Percentiles rank a stretch among this genome's conserved stretches.
phyloP scores from a whole-genome alignment of 2,329 filamentous ascomycete genomes.

The Bipolaris bicolor region DNA sequence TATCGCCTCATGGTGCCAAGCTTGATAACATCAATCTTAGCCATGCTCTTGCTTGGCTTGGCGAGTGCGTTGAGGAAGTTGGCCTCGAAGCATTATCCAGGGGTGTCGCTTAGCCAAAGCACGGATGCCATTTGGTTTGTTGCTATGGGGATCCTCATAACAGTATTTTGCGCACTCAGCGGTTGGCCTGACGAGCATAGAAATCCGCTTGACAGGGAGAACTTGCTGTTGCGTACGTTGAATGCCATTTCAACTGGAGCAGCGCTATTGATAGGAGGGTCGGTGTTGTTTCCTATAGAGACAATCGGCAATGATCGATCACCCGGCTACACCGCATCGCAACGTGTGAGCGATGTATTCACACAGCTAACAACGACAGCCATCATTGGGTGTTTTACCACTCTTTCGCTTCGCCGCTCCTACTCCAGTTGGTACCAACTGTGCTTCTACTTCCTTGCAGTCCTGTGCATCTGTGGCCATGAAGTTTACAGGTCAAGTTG shows the following conservation, averaged over 20 bases:
- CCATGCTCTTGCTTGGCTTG: conserved; percentile 30
- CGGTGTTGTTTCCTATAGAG: conserved; percentile 24
- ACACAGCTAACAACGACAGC: conserved; percentile 19
- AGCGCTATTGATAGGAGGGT: conserved; percentile 24
- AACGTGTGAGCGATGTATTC: conserved; percentile 11
- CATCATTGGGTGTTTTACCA: conserved; percentile 21
- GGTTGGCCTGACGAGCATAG: conserved; percentile 9
- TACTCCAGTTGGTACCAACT: conserved; percentile 27
- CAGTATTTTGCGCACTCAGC: conserved; percentile 10
- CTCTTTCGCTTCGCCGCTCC: conserved; percentile 27
- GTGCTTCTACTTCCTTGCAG: conserved; percentile 23
- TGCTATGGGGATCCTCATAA: conserved; percentile 12
- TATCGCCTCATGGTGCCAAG: conserved; percentile 34
- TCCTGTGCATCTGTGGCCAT: conserved; percentile 14
- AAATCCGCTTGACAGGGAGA: conserved; percentile 12
- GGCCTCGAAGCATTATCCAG: conserved; percentile 13
- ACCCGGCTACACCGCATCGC: neutral
- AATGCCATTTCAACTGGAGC: conserved; percentile 23
- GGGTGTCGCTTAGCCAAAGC: neutral
- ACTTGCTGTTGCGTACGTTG: conserved; percentile 17
- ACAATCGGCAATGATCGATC: neutral
- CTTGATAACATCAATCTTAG: conserved; percentile 29
- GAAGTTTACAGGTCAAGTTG: conserved; percentile 3
- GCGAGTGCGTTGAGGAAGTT: conserved; percentile 24
- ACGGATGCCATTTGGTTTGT: conserved; percentile 4